Conservation (phyloP, 305 asterid genomes). For the Rubia balearica region DNA sequence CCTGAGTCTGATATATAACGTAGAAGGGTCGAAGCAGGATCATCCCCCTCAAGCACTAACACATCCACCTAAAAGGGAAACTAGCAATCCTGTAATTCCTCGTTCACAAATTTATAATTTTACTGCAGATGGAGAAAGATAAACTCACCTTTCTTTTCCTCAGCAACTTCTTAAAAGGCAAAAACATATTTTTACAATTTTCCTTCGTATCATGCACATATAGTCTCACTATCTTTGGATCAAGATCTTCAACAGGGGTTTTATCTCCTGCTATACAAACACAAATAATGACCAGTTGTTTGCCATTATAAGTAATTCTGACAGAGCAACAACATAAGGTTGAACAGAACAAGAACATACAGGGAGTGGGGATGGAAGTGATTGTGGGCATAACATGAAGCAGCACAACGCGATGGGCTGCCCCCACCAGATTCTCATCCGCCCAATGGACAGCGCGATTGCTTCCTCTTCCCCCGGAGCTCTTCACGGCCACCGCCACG, state of each 20-base stretch:
- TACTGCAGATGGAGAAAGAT: conserved; percentile 13
- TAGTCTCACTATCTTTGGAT: conserved; percentile 44
- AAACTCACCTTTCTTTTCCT: conserved; percentile 38
- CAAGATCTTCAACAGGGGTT: conserved; percentile 46
- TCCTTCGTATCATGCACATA: conserved; percentile 49
- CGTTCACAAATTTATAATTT: conserved; percentile 15
- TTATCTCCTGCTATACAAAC: conserved; percentile 56
- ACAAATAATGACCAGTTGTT: conserved; percentile 8
- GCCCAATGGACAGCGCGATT: conserved; percentile 74
- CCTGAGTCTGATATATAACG: conserved; percentile 50
- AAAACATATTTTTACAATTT: conserved; percentile 48
- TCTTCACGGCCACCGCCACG: conserved; percentile 77
- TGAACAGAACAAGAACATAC: conserved; percentile 25
- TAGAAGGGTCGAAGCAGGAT: conserved; percentile 58
- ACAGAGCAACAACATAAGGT: not conserved
- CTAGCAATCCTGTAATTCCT: conserved; percentile 8
- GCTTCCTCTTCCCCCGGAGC: conserved; percentile 63
- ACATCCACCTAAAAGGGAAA: conserved; percentile 42
- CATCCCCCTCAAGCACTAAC: conserved; percentile 69
- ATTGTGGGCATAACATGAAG: conserved; percentile 65
- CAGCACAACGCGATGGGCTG: conserved; percentile 42
- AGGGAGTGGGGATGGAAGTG: conserved; percentile 60
- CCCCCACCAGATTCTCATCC: conserved; percentile 44
- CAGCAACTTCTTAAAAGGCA: conserved; percentile 36
- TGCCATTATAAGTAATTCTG: not conserved